Base-by-base conservation (phyloP, 1,284 basidiomycete species). In the Naganishia liquefaciens region DNA sequence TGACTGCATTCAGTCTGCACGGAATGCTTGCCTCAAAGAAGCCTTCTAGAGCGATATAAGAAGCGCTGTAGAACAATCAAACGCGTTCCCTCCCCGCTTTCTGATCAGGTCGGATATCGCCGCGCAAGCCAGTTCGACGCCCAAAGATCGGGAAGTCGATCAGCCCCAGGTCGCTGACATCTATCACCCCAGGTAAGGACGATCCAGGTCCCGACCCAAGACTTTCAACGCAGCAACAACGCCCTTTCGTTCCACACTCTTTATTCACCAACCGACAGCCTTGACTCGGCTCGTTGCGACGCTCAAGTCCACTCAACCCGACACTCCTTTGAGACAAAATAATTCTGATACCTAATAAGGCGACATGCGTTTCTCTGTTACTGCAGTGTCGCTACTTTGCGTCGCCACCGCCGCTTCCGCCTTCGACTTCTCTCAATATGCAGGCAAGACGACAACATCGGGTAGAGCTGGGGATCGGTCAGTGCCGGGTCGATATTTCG, bases 401-500 rank as follows among this genome's bases (percentile, higher is more conserved):
- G 30, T 60, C 25, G 5, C 49, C 25, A 37, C 57, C 15, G 46
- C 46, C 39, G 57, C 27, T 33, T 30, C 39, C 50, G 64, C 64
- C 19, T 52, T 65, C 51, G 57, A 65, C 30, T 46, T 61, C 30
- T 65, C 64, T 23, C 49, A 57, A 30, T 58, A 60, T 61, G 58
- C 55, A 27, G 64, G 64, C 5, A 65, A 65, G 27, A 65, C 54
- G 17, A 60, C 51, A 1, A 53, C 51, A 25, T 60, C 57, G 23
- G 57, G 60, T 7, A 49, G 60, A 46, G 27, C 54, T 21, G 50
- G 54, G n/a, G 30, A 44, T n/a, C 43, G 60, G 10, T 52, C 72
- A 60, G 68, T 75, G 17, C 71, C 74, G 1, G 68, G 70, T 50
- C 73, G 75, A 40, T 77, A 75, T 58, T 74, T 77, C 42, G 70